phyloP scores from a whole-genome alignment of 2,329 filamentous ascomycete species.

The Fusarium dlaminii region DNA sequence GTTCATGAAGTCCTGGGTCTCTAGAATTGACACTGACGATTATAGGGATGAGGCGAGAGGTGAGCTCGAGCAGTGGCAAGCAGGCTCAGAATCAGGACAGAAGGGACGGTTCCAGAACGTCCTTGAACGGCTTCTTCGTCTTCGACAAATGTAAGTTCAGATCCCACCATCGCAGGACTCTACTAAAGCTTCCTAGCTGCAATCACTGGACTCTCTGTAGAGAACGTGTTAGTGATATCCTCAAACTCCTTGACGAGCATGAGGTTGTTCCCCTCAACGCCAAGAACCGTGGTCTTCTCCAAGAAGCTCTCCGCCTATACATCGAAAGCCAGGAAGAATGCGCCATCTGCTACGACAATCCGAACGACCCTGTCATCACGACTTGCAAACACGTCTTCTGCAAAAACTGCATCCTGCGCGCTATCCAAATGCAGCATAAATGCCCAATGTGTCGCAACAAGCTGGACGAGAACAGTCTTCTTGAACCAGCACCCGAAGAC shows the following conservation, averaged over 20 bases:
- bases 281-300: constrained; percentile 77
- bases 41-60: constrained; percentile 76
- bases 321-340: constrained; percentile 87
- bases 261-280: constrained; percentile 74
- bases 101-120: constrained; percentile 75
- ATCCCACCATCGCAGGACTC: too few relatives aligned
- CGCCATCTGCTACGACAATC: constrained; percentile 78
- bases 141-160: constrained; percentile 72
- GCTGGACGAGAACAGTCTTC: constrained; percentile 66
- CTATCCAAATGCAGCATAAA: constrained; percentile 78
- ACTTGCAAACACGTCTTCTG: constrained; percentile 87
- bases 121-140: constrained; percentile 81
- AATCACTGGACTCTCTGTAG: constrained; percentile 89
- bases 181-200: constrained; percentile 59
- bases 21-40: background rate
- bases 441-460: constrained; percentile 85
- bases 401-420: constrained; percentile 74
- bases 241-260: constrained; percentile 73
- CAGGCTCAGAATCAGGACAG: constrained; percentile 52
- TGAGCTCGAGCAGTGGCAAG: constrained; percentile 69
- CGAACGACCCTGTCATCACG: constrained; percentile 81
- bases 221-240: constrained; percentile 76
- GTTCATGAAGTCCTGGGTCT: constrained; percentile 40
- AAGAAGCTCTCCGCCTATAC: constrained; percentile 77
- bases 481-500: constrained; percentile 71